Percentiles rank a stretch among this genome's conserved stretches.
phyloP scores from a whole-genome alignment of 169 alveolate genomes.

The Eimeria necatrix region DNA sequence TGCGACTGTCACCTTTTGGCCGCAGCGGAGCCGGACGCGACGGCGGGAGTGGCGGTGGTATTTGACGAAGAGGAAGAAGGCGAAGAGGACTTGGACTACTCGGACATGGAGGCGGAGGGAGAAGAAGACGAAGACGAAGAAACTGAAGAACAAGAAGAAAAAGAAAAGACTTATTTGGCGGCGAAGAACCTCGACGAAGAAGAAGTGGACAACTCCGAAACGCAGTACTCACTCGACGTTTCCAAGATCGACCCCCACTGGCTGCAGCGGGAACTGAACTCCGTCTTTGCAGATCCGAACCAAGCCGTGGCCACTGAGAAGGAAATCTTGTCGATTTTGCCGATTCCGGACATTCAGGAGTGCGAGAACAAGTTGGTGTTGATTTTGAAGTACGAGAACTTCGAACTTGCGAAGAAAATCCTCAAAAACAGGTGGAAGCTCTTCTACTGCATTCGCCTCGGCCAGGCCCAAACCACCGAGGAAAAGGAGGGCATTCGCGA shows the following conservation, averaged over 20 bases:
- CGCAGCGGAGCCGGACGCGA: conserved; percentile 84
- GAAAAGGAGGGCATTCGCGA: conserved; percentile 89
- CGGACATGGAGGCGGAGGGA: conserved; percentile 77
- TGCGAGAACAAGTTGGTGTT: conserved; percentile 95
- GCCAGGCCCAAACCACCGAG: conserved; percentile 96
- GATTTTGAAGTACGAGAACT: conserved; percentile 95
- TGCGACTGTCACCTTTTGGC: background rate
- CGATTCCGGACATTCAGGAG: conserved; percentile 94
- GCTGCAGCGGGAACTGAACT: conserved; percentile 96
- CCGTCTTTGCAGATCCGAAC: conserved; percentile 90
- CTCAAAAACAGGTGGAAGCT: conserved; percentile 92
- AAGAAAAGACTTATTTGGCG: conserved; percentile 72
- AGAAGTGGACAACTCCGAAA: conserved; percentile 86
- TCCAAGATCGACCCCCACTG: conserved; percentile 96
- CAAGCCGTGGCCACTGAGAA: conserved; percentile 93
- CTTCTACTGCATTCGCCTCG: conserved; percentile 94
- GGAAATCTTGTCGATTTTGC: conserved; percentile 87
- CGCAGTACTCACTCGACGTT: conserved; percentile 88
- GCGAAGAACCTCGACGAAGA: conserved; percentile 71
- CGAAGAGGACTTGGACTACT: conserved; percentile 83
- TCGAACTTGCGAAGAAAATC: conserved; percentile 93
- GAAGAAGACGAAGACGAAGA: conserved; percentile 84
- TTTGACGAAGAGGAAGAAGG: conserved; percentile 86
- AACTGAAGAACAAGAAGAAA: conserved; percentile 84
- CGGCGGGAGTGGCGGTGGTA: conserved; percentile 84